Percentiles rank a stretch among this genome's conserved stretches.
phyloP scores from a whole-genome alignment of 1,139 yeast genomes.

The Suhomyces bribrorum region DNA sequence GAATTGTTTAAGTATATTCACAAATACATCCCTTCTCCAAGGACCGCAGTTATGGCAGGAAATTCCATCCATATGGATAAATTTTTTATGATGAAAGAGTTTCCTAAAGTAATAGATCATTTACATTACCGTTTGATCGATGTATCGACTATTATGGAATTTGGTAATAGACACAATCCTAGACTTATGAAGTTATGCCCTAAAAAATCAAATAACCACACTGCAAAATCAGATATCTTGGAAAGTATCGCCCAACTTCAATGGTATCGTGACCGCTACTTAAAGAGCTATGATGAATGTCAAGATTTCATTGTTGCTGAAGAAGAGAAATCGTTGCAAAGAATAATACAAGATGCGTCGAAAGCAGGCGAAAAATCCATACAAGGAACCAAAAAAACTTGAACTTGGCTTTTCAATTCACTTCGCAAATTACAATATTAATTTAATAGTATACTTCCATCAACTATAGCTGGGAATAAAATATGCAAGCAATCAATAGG shows the following conservation, averaged over 20 bases:
- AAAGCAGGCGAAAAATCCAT: neutral
- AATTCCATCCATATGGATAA: conserved; percentile 92
- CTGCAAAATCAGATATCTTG: conserved; percentile 83
- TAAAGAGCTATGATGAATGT: conserved; percentile 33
- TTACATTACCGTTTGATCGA: conserved; percentile 86
- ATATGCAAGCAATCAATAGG: neutral
- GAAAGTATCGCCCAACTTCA: conserved; percentile 84
- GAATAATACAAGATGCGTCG: conserved; percentile 1
- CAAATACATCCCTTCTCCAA: conserved; percentile 52
- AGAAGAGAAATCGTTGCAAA: conserved; percentile 1
- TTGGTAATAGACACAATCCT: conserved; percentile 77
- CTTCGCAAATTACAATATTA: neutral
- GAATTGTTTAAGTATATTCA: conserved; percentile 65
- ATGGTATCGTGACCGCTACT: conserved; percentile 74
- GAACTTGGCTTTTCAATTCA: neutral
- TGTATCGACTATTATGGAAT: conserved; percentile 80
- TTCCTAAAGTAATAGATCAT: conserved; percentile 72
- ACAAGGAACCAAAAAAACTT: neutral
- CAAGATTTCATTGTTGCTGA: conserved; percentile 16
- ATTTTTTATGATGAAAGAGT: conserved; percentile 77
- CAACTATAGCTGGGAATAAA: neutral
- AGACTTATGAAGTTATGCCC: conserved; percentile 59
- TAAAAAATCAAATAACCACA: conserved; percentile 66
- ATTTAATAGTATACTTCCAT: neutral
- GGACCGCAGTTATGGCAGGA: conserved; percentile 78